These are phyloP conservation scores for Fusarium vanettenii DNA, from an alignment of 2,329 filamentous ascomycete genomes.

Conservation along the genomic window DNA sequence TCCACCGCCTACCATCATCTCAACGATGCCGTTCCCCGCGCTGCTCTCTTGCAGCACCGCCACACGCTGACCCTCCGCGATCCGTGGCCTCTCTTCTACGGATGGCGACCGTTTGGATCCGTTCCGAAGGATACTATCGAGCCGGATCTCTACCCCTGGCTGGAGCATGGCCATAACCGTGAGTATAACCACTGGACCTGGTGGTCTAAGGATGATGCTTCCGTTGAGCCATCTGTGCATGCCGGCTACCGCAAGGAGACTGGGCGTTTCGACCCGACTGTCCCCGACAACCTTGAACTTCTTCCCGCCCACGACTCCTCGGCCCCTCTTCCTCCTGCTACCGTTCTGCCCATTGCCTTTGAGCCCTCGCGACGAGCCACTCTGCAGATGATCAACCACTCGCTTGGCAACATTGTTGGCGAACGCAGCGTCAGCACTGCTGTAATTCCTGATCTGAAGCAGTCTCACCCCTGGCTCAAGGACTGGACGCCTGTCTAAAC, in stretches of 20 bases:
- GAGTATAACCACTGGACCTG: conserved; percentile 42
- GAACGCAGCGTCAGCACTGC: conserved; percentile 41
- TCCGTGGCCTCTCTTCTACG: conserved; percentile 44
- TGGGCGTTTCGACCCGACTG: conserved; percentile 3
- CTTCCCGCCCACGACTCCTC: conserved; percentile 15
- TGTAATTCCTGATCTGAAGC: conserved; percentile 33
- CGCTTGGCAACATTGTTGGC: conserved; percentile 41
- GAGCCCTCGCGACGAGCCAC: conserved; percentile 39
- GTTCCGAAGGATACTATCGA: conserved; percentile 36
- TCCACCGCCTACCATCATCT: conserved; percentile 25
- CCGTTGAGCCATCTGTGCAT: conserved; percentile 19
- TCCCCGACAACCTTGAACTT: conserved; percentile 36
- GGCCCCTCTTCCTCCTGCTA: conserved; percentile 28
- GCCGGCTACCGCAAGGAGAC: conserved; percentile 39
- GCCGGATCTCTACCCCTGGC: conserved; percentile 44
- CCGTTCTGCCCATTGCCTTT: conserved; percentile 13
- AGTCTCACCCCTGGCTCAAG: conserved; percentile 40
- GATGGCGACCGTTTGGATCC: conserved; percentile 41
- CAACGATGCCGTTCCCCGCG: conserved; percentile 30
- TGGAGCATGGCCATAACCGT: conserved; percentile 39
- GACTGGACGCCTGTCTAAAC: conserved; percentile 36
- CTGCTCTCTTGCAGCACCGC: conserved; percentile 39
- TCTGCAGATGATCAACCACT: conserved; percentile 42
- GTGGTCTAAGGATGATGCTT: conserved; percentile 39
- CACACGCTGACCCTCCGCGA: conserved; percentile 43